Base-by-base conservation (phyloP, 768 basidiomycete species). In the Psilocybe cyanescens region DNA sequence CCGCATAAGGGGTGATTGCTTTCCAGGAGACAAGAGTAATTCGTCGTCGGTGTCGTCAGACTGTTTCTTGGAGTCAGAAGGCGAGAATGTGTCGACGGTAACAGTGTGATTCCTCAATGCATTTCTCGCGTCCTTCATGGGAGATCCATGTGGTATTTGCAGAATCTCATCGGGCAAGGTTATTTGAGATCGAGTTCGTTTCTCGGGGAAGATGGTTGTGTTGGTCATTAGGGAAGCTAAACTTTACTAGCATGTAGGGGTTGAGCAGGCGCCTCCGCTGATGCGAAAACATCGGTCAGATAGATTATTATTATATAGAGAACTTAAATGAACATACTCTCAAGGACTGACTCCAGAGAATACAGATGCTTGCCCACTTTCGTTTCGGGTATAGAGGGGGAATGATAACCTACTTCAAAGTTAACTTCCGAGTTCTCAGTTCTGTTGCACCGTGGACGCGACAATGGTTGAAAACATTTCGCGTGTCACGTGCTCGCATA, bases 161-260 rank as follows among this genome's bases (percentile, higher is more conserved):
- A 85, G 72, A n/a, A 83, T 72, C 24, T 75, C 70, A 70, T 86
- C 79, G 29, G 82, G 75, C 29, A 84, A 70, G 30, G 76, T 74
- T 63, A 82, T 73, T 68, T 85, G 84, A 49, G 85, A 87, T 67
- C 86, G 79, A 16, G 83, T 86, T 64, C 76, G 76, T 70, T 74
- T 76, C 56, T 73, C 72, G 44, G 68, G 51, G 57, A 74, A 72
- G 57, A 70, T 57, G 41, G 41, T 16, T 35, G 70, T 5, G 55
- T 71, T 68, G 39, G 72, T 39, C 73, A 75, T 76, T 53, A 41
- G 44, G 45, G 50, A 49, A 19, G 39, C 45, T 29, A 60, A 30
- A 19, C 29, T 24, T 2, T 30, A 17, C 41, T 28, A 39, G 58
- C 48, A 52, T 52, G 49, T 16, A 57, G 16, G 44, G 28, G 46